Evolutionary conservation across 305 asterid species (phyloP), one percentile per base, ranked within the genome.

Genomic region (Fraxinus baroniana): DNA sequence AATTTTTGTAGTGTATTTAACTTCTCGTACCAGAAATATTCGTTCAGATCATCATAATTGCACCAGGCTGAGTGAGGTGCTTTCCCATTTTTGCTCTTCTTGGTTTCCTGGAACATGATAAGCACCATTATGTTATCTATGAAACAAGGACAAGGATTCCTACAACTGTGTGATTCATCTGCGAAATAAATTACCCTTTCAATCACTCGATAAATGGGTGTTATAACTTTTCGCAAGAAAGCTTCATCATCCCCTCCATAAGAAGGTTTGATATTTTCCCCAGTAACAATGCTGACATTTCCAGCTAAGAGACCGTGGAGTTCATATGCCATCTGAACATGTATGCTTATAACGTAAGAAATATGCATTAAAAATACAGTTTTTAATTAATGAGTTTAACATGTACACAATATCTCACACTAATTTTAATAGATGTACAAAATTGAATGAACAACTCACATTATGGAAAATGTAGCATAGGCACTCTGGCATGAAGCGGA

Each of bases 271-370:
- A 97, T 95, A 84, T 95, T 97, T 90, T 95, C 99, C 77, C 99
- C 99, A 35, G 98, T 95, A 82, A 93, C 99, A 81, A 97, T 90
- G 93, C 98, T 97, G 77, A 95, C 99, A 87, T 93, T 97, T 89
- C 99, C 99, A 87, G 98, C 98, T 86, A 97, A 86, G 68, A 97
- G 98, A 76, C 99, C 99, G 85, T 97, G 98, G 78, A 97, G 98
- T 88, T 97, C 98, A 83, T 95, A 93, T 76, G 99, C 99, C 99
- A 97, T 97, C 99, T 97, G 90, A 87, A 87, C 76, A 82, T 68
- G 46, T 52, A 80, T 37, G 78, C 78, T 30, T 85, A 7, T 74
- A 74, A 33, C 71, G 46, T 78, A 37, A 82, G 77, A 22, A n/a
- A 35, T 44, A 22, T 8, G 49, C 68, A 36, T 64, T 52, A n/a